Conservation (phyloP, 305 asterid genomes). For the Fraxinus platypoda region DNA sequence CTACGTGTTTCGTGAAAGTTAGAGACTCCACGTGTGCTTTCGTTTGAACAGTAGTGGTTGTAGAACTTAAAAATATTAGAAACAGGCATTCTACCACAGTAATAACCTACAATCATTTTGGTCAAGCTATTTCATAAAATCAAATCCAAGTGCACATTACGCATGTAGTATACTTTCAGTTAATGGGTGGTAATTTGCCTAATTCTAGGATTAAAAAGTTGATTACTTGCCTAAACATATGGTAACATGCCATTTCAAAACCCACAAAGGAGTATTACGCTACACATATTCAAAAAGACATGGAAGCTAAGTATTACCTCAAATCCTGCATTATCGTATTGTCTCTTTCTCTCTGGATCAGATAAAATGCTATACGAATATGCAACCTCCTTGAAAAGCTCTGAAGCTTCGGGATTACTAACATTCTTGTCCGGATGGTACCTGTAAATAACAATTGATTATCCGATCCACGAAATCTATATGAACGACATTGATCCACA, state of each 20-base stretch:
- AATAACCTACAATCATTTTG: neutral
- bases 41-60: neutral
- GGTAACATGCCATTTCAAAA: neutral
- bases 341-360: slow-evolving; percentile 92
- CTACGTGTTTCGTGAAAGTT: neutral
- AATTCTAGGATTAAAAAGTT: neutral
- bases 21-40: neutral
- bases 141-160: neutral
- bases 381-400: slow-evolving; percentile 96
- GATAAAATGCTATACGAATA: slow-evolving; percentile 93
- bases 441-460: slow-evolving; percentile 43
- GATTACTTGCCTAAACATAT: neutral
- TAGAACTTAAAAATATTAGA: neutral
- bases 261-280: neutral
- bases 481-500: neutral
- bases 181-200: neutral
- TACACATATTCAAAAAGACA: neutral
- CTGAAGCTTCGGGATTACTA: slow-evolving; percentile 97
- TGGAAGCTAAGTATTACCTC: neutral
- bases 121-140: neutral
- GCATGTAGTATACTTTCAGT: neutral
- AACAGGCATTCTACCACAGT: neutral
- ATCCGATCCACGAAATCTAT: slow-evolving; percentile 10
- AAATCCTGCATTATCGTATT: slow-evolving; percentile 3
- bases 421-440: slow-evolving; percentile 99